Percentiles rank a stretch among this genome's conserved stretches.
Evolutionary conservation across 2,329 filamentous ascomycete genomes (phyloP).

Genomic region (Coniochaeta hoffmannii): DNA sequence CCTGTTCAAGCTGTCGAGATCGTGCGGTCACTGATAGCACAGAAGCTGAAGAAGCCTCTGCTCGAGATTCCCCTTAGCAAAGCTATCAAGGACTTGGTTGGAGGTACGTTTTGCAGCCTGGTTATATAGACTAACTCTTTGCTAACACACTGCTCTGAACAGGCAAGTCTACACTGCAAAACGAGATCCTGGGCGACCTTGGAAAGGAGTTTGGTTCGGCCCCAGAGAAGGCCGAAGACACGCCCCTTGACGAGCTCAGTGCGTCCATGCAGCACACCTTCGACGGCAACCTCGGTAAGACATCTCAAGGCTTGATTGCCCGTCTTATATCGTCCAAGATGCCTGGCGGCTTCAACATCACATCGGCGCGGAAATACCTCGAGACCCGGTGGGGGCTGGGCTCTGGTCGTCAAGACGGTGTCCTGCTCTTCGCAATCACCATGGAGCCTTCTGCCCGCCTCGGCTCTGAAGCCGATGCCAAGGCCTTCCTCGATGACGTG

Average conservation of each 20-base stretch:
- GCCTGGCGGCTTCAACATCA: slow-evolving; percentile 99
- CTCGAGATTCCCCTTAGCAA: slow-evolving; percentile 87
- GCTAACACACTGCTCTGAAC: slow-evolving; percentile 7
- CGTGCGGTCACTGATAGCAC: slow-evolving; percentile 80
- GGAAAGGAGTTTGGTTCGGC: slow-evolving; percentile 98
- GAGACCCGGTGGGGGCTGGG: slow-evolving; percentile 90
- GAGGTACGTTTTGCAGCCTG: slow-evolving; percentile 55
- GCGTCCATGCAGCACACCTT: slow-evolving; percentile 97
- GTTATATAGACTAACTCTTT: not conserved
- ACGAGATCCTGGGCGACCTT: slow-evolving; percentile 95
- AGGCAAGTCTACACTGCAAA: slow-evolving; percentile 98
- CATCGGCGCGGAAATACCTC: slow-evolving; percentile 86
- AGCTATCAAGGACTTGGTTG: slow-evolving; percentile 96
- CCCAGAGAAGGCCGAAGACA: slow-evolving; percentile 97
- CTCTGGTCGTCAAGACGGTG: slow-evolving; percentile 82
- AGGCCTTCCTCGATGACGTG: slow-evolving; percentile 83
- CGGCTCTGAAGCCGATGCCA: slow-evolving; percentile 83
- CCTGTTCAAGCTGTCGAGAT: slow-evolving; percentile 88
- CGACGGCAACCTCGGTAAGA: slow-evolving; percentile 95
- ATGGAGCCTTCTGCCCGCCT: slow-evolving; percentile 87
- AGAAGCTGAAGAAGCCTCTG: slow-evolving; percentile 94
- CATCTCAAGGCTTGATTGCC: slow-evolving; percentile 86
- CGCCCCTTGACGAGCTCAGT: slow-evolving; percentile 89
- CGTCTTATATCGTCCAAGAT: slow-evolving; percentile 97
- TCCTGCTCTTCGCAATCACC: slow-evolving; percentile 79